Evolutionary conservation across 441 rosid species (phyloP), one percentile per base, ranked within the genome.

Genomic region (Jatropha multifida): DNA sequence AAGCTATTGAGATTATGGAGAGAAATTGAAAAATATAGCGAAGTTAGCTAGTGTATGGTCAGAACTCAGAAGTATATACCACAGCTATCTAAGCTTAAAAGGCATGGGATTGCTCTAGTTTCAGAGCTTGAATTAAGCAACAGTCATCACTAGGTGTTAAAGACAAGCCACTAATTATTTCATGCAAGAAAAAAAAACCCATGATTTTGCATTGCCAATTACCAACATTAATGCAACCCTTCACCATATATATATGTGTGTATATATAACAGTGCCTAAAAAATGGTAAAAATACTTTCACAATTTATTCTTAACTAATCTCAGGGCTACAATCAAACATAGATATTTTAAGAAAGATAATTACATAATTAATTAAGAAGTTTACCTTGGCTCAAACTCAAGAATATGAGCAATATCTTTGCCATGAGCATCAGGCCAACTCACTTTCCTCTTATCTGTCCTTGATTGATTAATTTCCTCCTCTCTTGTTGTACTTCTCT

Each of bases 371-470:
- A 44, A 23, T 71, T 26, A 26, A 14, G 20, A 14, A 23, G 0
- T 56, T 66, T 88, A 92, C 95, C 95, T 88, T 7, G 90, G 88
- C 76, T 92, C 88, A 61, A 92, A 92, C 79, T 90, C 97, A 67
- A 76, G 89, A 84, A 90, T 84, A 81, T 88, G 91, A 69, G 95
- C 92, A 81, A 90, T 89, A 82, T 92, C 97, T 76, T 82, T 82
- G 59, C 97, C 97, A 32, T 86, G 87, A 71, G 90, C 91, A 85
- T 92, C 95, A 63, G 89, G 88, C 97, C 97, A 92, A 71, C 82
- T 89, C 6, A 92, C 97, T 86, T 87, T 90, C 85, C 89, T 90
- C 84, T 72, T 82, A 68, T 87, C 85, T 5, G 61, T 32, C n/a
- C 71, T 79, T 58, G 62, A 81, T 38, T 79, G 87, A 0, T 51